Conservation (phyloP, 495 filamentous ascomycete species). For the Annulohypoxylon nitens region DNA sequence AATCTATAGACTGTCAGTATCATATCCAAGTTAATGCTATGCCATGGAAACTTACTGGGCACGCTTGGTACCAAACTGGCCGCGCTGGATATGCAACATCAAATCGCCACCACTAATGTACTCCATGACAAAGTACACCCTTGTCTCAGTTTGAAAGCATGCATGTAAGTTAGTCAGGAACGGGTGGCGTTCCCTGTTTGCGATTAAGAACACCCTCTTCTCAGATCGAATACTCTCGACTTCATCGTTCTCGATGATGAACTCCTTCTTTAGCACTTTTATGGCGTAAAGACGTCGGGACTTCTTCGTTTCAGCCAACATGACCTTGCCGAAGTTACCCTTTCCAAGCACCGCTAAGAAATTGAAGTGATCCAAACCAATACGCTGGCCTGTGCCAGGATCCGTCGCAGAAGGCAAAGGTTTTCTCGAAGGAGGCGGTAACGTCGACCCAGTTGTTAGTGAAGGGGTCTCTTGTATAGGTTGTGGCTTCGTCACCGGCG, state of each 20-base stretch:
- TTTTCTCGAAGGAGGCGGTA: slow-evolving; percentile 61
- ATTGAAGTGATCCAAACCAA: slow-evolving; percentile 98
- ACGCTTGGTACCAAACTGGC: slow-evolving; percentile 93
- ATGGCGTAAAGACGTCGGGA: slow-evolving; percentile 95
- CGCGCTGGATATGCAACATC: slow-evolving; percentile 98
- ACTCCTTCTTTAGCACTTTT: slow-evolving; percentile 99
- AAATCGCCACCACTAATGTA: slow-evolving; percentile 99
- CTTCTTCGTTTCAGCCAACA: slow-evolving; percentile 97
- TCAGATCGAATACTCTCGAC: slow-evolving; percentile 99
- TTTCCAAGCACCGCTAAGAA: slow-evolving; percentile 99
- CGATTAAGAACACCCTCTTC: slow-evolving; percentile 96
- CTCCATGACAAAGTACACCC: slow-evolving; percentile 99
- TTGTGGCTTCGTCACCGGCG: slow-evolving; percentile 56
- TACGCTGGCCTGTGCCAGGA: slow-evolving; percentile 77
- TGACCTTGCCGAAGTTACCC: slow-evolving; percentile 99
- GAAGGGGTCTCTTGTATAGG: slow-evolving; percentile 53
- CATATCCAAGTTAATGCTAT: not conserved
- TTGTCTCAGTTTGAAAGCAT: slow-evolving; percentile 99
- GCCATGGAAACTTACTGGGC: slow-evolving; percentile 80
- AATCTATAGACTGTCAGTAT: slow-evolving; percentile 69
- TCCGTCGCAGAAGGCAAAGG: slow-evolving; percentile 70
- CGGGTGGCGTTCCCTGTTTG: slow-evolving; percentile 97
- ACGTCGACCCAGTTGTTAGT: slow-evolving; percentile 51
- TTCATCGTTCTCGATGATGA: slow-evolving; percentile 99
- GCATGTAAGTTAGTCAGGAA: slow-evolving; percentile 96